These are phyloP conservation scores for Arthroderma uncinatum DNA, from an alignment of 2,329 filamentous ascomycete genomes.

Conservation along the genomic window DNA sequence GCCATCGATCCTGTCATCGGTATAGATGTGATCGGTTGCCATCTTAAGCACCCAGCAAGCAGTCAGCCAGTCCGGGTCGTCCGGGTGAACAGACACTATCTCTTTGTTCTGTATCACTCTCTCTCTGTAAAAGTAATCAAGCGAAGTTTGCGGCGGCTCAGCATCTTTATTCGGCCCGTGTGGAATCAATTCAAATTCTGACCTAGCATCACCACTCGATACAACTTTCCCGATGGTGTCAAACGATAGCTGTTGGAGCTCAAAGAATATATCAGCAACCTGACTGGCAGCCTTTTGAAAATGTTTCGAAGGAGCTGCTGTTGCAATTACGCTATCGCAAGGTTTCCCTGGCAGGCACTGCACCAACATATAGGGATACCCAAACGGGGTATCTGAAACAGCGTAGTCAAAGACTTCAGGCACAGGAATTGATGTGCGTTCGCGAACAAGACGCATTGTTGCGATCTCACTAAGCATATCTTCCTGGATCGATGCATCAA, in stretches of 20 bases:
- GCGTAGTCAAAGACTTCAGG: slow-evolving; percentile 7
- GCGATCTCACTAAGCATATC: slow-evolving; percentile 6
- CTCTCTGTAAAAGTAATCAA: slow-evolving; percentile 7
- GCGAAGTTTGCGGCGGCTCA: not conserved
- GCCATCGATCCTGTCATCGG: slow-evolving; percentile 17
- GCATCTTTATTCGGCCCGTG: not conserved
- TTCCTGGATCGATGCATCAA: not conserved
- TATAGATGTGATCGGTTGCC: not conserved
- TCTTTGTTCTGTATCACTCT: slow-evolving; percentile 5
- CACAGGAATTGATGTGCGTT: slow-evolving; percentile 4
- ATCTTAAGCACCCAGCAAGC: slow-evolving; percentile 9
- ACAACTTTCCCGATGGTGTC: slow-evolving; percentile 6
- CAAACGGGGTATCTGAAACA: slow-evolving; percentile 7
- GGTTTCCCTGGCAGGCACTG: slow-evolving; percentile 5
- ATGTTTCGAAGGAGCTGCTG: not conserved
- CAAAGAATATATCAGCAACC: slow-evolving; percentile 8
- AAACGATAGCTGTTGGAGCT: slow-evolving; percentile 8
- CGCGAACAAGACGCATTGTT: slow-evolving; percentile 6
- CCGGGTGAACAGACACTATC: not conserved
- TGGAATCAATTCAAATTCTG: not conserved
- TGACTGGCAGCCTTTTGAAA: slow-evolving; percentile 7
- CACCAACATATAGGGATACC: slow-evolving; percentile 9
- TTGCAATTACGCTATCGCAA: not conserved
- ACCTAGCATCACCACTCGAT: not conserved
- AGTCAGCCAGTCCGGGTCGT: slow-evolving; percentile 9